phyloP scores from a whole-genome alignment of 2,329 filamentous ascomycete species.

The Claviceps lovelessii region DNA sequence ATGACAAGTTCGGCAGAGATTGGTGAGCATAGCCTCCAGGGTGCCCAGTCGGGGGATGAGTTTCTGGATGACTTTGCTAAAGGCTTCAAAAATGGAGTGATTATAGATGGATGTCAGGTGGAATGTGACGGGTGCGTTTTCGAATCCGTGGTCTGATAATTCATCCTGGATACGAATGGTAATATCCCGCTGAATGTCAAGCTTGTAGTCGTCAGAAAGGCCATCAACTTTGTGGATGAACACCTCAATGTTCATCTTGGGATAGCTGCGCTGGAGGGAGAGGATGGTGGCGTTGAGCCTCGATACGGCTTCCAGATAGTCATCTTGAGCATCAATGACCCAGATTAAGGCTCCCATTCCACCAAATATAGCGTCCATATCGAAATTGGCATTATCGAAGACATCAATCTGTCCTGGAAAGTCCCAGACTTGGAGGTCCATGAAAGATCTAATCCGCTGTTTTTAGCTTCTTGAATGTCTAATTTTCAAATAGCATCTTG shows the following conservation, averaged over 20 bases:
- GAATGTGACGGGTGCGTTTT: slow-evolving; percentile 86
- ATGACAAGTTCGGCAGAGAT: slow-evolving; percentile 79
- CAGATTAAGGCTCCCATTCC: slow-evolving; percentile 91
- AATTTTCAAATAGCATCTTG: slow-evolving; percentile 5
- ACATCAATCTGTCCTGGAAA: slow-evolving; percentile 86
- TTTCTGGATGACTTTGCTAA: slow-evolving; percentile 96
- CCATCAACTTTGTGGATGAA: slow-evolving; percentile 99
- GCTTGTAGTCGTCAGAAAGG: slow-evolving; percentile 90
- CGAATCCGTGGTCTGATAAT: slow-evolving; percentile 80
- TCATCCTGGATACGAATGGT: slow-evolving; percentile 94
- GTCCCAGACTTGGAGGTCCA: slow-evolving; percentile 98
- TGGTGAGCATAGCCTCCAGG: slow-evolving; percentile 85
- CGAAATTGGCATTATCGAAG: slow-evolving; percentile 76
- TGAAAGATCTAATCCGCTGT: slow-evolving; percentile 59
- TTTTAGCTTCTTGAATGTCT: slow-evolving; percentile 2
- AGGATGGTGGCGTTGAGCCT: slow-evolving; percentile 81
- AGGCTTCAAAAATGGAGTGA: slow-evolving; percentile 95
- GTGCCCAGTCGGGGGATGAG: slow-evolving; percentile 86
- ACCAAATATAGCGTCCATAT: slow-evolving; percentile 86
- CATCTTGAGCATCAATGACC: slow-evolving; percentile 97
- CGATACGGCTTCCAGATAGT: slow-evolving; percentile 83
- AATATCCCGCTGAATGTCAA: slow-evolving; percentile 92
- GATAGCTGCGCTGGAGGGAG: slow-evolving; percentile 75
- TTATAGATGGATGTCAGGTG: slow-evolving; percentile 98
- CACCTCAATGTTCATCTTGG: slow-evolving; percentile 91